Evolutionary conservation across 2,329 filamentous ascomycete species (phyloP).

Genomic region (Colletotrichum shisoi): DNA sequence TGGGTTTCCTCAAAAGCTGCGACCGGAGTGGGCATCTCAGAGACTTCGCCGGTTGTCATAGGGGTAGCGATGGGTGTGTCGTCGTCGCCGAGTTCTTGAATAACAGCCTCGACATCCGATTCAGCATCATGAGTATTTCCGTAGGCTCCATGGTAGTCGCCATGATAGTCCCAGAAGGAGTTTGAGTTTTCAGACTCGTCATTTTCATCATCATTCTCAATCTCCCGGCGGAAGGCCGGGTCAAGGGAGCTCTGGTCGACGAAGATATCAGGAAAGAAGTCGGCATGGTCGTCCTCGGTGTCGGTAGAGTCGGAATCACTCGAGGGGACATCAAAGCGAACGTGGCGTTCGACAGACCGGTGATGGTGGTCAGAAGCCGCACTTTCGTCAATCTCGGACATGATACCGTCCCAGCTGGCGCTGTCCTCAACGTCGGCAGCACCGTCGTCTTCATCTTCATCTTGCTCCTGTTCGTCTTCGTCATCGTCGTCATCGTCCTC

Average conservation of each 20-base stretch:
- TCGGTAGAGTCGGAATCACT: slow-evolving; percentile 74
- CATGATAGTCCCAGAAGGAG: slow-evolving; percentile 70
- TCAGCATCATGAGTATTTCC: slow-evolving; percentile 48
- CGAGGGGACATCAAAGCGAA: slow-evolving; percentile 74
- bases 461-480: slow-evolving; percentile 50
- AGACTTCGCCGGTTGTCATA: slow-evolving; percentile 41
- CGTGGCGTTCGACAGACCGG: slow-evolving; percentile 63
- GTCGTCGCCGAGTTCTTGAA: slow-evolving; percentile 51
- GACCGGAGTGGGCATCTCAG: slow-evolving; percentile 45
- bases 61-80: slow-evolving; percentile 56
- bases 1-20: slow-evolving; percentile 49
- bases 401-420: slow-evolving; percentile 65
- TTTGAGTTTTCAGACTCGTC: slow-evolving; percentile 65
- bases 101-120: slow-evolving; percentile 55
- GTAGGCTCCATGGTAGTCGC: slow-evolving; percentile 60
- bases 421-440: slow-evolving; percentile 53
- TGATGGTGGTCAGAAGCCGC: slow-evolving; percentile 54
- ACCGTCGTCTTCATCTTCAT: slow-evolving; percentile 52
- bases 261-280: slow-evolving; percentile 80
- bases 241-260: slow-evolving; percentile 77
- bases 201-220: slow-evolving; percentile 69
- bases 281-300: slow-evolving; percentile 67
- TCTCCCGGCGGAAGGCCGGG: slow-evolving; percentile 74
- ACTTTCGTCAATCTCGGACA: slow-evolving; percentile 56
- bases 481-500: slow-evolving; percentile 49